Conservation (phyloP, 345 rosid genomes). For the Acer negundo region DNA sequence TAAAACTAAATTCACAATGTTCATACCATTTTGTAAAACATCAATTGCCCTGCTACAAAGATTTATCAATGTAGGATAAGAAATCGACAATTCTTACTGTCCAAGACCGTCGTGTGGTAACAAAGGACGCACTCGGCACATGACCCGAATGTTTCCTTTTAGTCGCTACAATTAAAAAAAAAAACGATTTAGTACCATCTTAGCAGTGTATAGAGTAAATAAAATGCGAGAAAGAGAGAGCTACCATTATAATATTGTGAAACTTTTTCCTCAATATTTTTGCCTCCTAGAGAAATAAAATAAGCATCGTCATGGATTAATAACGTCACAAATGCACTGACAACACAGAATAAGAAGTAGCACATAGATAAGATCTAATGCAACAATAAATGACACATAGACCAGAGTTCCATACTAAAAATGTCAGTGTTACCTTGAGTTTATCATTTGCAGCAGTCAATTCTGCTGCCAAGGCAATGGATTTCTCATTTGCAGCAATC, state of each 20-base stretch:
- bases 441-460: slow-evolving; percentile 71
- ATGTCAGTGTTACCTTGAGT: slow-evolving; percentile 52
- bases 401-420: neutral
- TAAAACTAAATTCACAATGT: too few relatives aligned
- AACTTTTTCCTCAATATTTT: too few relatives aligned
- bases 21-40: slow-evolving; percentile 64
- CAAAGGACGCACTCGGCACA: slow-evolving; percentile 88
- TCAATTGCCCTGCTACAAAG: slow-evolving; percentile 75
- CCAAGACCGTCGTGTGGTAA: slow-evolving; percentile 73
- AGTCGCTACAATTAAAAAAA: slow-evolving; percentile 52
- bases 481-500: too few relatives aligned
- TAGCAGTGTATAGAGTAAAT: neutral
- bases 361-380: too few relatives aligned
- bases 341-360: too few relatives aligned
- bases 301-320: too few relatives aligned
- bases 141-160: slow-evolving; percentile 92
- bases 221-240: too few relatives aligned
- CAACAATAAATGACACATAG: too few relatives aligned
- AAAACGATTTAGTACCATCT: neutral
- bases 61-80: slow-evolving; percentile 72
- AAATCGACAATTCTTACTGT: slow-evolving; percentile 31
- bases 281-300: too few relatives aligned
- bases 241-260: too few relatives aligned
- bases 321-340: too few relatives aligned
- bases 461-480: too few relatives aligned